A percentile compares a stretch with the other conserved stretches of the same genome.
phyloP scores from a whole-genome alignment of 352 stramenopile genomes.

The Phytophthora hibernalis region DNA sequence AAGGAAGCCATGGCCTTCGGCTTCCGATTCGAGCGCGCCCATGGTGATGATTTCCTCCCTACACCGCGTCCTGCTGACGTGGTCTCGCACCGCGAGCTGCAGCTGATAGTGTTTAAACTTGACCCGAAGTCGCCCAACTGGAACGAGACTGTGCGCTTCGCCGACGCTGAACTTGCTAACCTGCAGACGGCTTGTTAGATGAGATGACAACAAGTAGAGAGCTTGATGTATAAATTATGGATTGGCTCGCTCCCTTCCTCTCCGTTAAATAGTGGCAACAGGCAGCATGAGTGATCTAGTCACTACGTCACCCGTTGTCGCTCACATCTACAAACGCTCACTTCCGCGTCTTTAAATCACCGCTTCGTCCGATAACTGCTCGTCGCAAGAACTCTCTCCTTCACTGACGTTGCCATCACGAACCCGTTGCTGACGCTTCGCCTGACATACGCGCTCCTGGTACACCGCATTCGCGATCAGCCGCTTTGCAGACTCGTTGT shows the following conservation, averaged over 20 bases:
- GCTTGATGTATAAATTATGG: conserved; percentile 44
- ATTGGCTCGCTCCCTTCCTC: conserved; percentile 19
- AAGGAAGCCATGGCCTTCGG: conserved; percentile 48
- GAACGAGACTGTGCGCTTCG: conserved; percentile 49
- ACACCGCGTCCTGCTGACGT: conserved; percentile 49
- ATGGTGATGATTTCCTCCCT: conserved; percentile 47
- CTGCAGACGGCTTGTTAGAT: conserved; percentile 60
- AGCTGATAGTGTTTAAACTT: conserved; percentile 58
- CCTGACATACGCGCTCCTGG: conserved; percentile 73
- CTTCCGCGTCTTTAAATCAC: conserved; percentile 25
- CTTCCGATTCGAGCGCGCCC: conserved; percentile 48
- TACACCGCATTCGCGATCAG: conserved; percentile 80
- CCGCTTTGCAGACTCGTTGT: conserved; percentile 77
- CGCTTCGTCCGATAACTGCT: conserved; percentile 52
- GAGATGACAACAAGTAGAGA: neutral
- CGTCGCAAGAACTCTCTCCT: conserved; percentile 48
- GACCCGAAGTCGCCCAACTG: conserved; percentile 44
- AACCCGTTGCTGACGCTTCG: conserved; percentile 60
- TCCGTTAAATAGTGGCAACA: conserved; percentile 41
- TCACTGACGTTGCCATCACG: conserved; percentile 39
- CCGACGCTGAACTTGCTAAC: conserved; percentile 42
- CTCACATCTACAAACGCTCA: conserved; percentile 34
- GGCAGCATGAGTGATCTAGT: conserved; percentile 14
- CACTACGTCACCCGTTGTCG: conserved; percentile 3
- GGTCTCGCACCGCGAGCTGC: conserved; percentile 49